phyloP scores from a whole-genome alignment of 441 rosid genomes.

The Jatropha multifida region DNA sequence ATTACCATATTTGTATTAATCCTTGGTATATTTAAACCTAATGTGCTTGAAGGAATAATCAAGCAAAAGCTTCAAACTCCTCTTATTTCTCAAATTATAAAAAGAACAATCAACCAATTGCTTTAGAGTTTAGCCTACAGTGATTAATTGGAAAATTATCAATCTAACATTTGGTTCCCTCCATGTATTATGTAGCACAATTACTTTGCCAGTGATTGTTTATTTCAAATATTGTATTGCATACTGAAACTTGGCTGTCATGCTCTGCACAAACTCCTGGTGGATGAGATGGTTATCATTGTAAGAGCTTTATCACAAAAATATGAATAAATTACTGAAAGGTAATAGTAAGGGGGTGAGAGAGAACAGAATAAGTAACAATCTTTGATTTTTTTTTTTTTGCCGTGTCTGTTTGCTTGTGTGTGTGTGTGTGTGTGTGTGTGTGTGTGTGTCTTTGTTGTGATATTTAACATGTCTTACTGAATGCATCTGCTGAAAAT shows the following conservation, averaged over 20 bases:
- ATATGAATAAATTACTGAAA: neutral
- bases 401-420: neutral
- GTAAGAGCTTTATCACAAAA: no score
- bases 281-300: no score
- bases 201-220: neutral
- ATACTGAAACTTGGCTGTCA: neutral
- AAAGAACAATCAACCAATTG: neutral
- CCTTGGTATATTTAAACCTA: no score
- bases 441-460: neutral
- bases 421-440: neutral
- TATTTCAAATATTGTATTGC: neutral
- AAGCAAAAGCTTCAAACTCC: no score
- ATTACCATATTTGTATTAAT: no score
- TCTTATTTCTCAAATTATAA: neutral
- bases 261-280: neutral
- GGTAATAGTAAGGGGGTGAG: no score
- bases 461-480: slow-evolving; percentile 11
- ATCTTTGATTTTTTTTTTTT: no score
- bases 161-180: neutral
- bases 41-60: no score
- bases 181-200: neutral
- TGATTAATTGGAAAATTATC: neutral
- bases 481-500: slow-evolving; percentile 16
- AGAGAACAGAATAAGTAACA: neutral
- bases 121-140: neutral